Conservation (phyloP, 805 yeast genomes). For the Candida germanica region DNA sequence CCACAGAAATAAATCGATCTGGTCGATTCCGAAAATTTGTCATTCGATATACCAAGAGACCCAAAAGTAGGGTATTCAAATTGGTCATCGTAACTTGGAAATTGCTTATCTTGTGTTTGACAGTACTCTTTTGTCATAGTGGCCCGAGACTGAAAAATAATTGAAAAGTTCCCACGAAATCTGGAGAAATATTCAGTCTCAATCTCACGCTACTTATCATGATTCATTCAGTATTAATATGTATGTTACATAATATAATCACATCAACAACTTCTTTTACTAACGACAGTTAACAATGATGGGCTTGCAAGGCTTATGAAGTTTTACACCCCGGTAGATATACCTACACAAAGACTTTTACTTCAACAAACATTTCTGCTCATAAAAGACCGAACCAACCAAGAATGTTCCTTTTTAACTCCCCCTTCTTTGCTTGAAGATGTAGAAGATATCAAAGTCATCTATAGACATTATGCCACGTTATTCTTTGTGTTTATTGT, state of each 20-base stretch:
- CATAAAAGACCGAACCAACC: conserved; percentile 64
- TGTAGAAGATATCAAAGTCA: conserved; percentile 76
- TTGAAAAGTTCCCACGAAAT: background rate
- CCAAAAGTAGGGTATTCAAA: conserved; percentile 67
- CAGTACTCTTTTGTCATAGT: conserved; percentile 5
- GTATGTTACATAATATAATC: conserved; percentile 41
- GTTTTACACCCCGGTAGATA: conserved; percentile 88
- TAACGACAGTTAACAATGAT: conserved; percentile 68
- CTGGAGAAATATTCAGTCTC: background rate
- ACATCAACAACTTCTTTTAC: background rate
- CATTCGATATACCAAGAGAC: conserved; percentile 49
- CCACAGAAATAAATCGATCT: conserved; percentile 73
- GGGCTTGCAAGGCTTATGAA: conserved; percentile 87
- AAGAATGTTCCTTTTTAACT: conserved; percentile 84
- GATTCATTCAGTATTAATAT: conserved; percentile 85
- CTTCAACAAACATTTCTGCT: conserved; percentile 79
- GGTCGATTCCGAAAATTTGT: conserved; percentile 12
- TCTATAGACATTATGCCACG: conserved; percentile 92
- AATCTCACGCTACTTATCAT: conserved; percentile 29
- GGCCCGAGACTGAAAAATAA: background rate
- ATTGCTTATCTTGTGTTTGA: conserved; percentile 6
- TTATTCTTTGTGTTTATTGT: conserved; percentile 94
- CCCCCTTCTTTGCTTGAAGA: conserved; percentile 79
- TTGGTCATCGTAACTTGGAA: conserved; percentile 36
- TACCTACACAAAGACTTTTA: conserved; percentile 74